phyloP scores from a whole-genome alignment of 768 basidiomycete genomes.

The Leccinum broughii region DNA sequence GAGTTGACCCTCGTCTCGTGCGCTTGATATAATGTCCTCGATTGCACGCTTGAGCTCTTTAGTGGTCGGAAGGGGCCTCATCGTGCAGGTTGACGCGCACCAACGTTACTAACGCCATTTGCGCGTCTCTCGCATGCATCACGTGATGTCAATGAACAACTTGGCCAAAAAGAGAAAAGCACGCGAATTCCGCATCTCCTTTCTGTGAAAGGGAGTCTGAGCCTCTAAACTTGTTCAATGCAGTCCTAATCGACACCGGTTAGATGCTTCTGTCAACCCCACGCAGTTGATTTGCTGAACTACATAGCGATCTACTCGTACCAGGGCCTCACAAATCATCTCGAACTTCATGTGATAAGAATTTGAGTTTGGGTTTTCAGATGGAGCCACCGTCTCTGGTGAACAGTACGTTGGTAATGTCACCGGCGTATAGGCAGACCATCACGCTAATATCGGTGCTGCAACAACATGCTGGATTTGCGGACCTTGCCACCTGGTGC shows the following conservation, averaged over 20 bases:
- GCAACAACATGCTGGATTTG: neutral
- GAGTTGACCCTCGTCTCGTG: constrained; percentile 23
- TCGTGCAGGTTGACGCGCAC: neutral
- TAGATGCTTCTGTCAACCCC: neutral
- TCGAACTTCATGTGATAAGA: neutral
- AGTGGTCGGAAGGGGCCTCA: constrained; percentile 18
- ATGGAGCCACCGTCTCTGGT: neutral
- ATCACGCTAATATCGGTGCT: neutral
- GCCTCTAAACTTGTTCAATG: too few species aligned
- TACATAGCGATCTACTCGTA: neutral
- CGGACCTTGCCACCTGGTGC: too few species aligned
- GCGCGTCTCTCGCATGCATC: neutral
- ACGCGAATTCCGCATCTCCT: too few species aligned
- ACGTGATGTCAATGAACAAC: constrained; percentile 14
- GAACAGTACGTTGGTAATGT: neutral
- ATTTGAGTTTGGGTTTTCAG: neutral
- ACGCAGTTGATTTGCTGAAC: neutral
- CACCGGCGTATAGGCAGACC: neutral
- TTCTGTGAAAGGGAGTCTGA: too few species aligned
- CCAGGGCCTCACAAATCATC: neutral
- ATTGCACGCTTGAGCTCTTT: constrained; percentile 21
- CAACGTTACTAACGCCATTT: neutral
- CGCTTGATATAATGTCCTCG: constrained; percentile 23
- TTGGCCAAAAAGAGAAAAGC: too few species aligned
- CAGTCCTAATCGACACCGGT: neutral